Base-by-base conservation (phyloP, 176 grass and related monocot genomes). In the Carex pumila region DNA sequence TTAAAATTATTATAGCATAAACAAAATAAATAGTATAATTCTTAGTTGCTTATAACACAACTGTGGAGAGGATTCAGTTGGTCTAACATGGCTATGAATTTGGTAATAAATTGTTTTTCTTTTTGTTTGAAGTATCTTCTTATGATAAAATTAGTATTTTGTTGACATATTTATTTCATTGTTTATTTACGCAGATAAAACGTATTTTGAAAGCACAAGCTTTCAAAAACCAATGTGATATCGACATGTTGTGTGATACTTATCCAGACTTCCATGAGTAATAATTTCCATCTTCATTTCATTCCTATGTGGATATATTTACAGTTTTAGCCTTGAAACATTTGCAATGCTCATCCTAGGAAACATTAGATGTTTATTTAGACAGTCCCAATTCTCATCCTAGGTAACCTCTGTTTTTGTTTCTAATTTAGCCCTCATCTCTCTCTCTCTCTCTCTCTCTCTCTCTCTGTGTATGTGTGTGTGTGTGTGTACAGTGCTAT, bases 61-160 rank as follows among this genome's bases (percentile, higher is more conserved):
- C 73, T 97, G 68, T 84, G 65, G 71, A 90, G 88, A 66, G 84
- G 68, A 59, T 87, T 92, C 45, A 79, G 72, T 52, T 39, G 37
- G 37, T 84, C 84, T 6, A 31, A 89, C 12, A 94, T 94, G 94
- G 92, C 94, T 89, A 79, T 92, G 58, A 88, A 94, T 17, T 87
- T 32, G 84, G 92, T 94, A 82, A 86, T 79, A 80, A 7, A 0
- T 9, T 47, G 53, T 39, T 39, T 82, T 63, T 84, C 18, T 75
- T 39, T 75, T 18, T 30, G 43, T 47, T 3, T 82, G 18, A 0
- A 12, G 22, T 50, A 60, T 57, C 15, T 76, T 66, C 31, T 86
- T n/a, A 22, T 67, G 71, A 22, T 36, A 12, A 77, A 65, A 65
- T 81, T 11, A 9, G 29, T 77, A 30, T 22, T 69, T 19, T 85